Conservation (phyloP, 495 filamentous ascomycete species). For the Neurospora pannonica region DNA sequence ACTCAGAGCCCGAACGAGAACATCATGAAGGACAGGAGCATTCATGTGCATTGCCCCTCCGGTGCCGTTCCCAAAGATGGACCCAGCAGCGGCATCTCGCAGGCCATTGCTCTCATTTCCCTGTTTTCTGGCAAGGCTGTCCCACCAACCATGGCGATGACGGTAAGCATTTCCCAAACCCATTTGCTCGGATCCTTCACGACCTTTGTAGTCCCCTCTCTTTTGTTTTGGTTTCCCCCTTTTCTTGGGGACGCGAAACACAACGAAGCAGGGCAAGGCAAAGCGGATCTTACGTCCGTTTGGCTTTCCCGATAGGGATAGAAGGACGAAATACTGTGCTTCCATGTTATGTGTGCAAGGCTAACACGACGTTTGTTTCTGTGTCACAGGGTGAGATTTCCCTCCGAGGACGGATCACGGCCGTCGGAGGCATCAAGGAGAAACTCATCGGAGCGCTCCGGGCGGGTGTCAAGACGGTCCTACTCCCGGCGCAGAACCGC, state of each 20-base stretch:
- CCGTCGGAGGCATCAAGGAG: conserved; percentile 96
- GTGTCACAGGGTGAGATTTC: conserved; percentile 65
- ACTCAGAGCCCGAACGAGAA: conserved; percentile 74
- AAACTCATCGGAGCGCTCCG: conserved; percentile 91
- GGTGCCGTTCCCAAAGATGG: conserved; percentile 95
- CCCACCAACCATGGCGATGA: conserved; percentile 92
- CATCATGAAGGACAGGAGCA: conserved; percentile 88
- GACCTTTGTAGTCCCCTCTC: neutral
- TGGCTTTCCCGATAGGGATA: neutral
- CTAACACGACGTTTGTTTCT: conserved; percentile 17
- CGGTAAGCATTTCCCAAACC: conserved; percentile 30
- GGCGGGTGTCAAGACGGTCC: conserved; percentile 88
- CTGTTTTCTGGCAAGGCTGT: conserved; percentile 84
- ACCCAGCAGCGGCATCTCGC: conserved; percentile 79
- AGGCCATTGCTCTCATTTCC: conserved; percentile 87
- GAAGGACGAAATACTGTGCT: neutral
- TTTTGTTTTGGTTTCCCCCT: neutral
- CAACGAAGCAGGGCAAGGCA: neutral
- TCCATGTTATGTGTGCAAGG: neutral
- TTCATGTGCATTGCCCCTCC: conserved; percentile 94
- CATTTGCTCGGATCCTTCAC: neutral
- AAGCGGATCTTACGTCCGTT: neutral
- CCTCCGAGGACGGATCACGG: conserved; percentile 74
- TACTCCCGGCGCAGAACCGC: conserved; percentile 78
- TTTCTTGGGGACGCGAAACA: neutral